Evolutionary conservation across 169 alveolate genomes (phyloP), one percentile per base, ranked within the genome.

Genomic region (Amoebophrya sp.): DNA sequence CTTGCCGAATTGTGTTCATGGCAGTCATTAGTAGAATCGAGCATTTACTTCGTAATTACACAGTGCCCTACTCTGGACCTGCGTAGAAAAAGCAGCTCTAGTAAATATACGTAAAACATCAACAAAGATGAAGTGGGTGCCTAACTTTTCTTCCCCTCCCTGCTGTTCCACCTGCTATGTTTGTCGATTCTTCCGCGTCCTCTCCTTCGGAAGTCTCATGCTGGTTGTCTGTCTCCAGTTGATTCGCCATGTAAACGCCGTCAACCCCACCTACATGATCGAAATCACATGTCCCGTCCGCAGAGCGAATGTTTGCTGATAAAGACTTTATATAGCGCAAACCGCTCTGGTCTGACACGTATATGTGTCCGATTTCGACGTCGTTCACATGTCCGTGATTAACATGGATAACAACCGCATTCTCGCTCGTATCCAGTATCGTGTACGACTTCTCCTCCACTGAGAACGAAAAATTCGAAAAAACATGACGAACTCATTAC

Each of bases 181-280:
- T 18, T 6, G 65, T 18, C 29, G 18, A 6, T 6, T 47, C 65
- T 47, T 47, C 65, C 65, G 2, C 0, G 83, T 65, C 83, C 83
- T 65, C 83, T 1, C 2, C 83, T 29, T 65, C 26, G 92, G 93
- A 95, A 89, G 83, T 91, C 89, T 41, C 92, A 40, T 65, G 91
- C 38, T 76, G 39, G 10, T 65, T 36, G 83, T 6, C 83, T 36
- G 83, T 65, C 10, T 65, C 83, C 36, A 65, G 39, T 36, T 65
- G 83, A 94, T 98, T 98, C 77, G 99, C 99, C 39, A 98, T 94
- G 93, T 98, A 98, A 10, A 98, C 98, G 0, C 99, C 99, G 91
- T 98, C 99, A 78, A 98, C 94, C 10, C 99, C 97, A 92, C 96
- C 93, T 18, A 98, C 97, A 94, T 96, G 97, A 91, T 98, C 99